A percentile compares a stretch with the other conserved stretches of the same genome.
Conservation (phyloP, 371 early-diverging fungal species). For the Syncephalis fuscata region DNA sequence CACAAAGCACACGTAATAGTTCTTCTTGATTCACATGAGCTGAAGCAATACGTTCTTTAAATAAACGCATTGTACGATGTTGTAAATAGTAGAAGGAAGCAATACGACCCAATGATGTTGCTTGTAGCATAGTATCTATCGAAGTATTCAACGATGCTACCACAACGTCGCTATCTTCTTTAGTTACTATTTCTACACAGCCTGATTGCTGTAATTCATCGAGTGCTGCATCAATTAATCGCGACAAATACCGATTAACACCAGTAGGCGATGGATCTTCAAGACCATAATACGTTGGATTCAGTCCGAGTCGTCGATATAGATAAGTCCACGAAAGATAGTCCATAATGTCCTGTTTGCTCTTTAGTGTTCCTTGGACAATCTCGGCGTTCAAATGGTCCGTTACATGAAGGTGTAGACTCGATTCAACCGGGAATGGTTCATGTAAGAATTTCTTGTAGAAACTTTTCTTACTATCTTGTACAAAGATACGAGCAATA, state of each 20-base stretch:
- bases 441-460: slow-evolving; percentile 93
- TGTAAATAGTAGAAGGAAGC: slow-evolving; percentile 81
- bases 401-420: slow-evolving; percentile 51
- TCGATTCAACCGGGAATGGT: slow-evolving; percentile 80
- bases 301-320: slow-evolving; percentile 73
- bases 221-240: slow-evolving; percentile 51
- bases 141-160: too few relatives aligned
- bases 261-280: slow-evolving; percentile 47
- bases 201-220: slow-evolving; percentile 39
- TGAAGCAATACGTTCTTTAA: slow-evolving; percentile 27
- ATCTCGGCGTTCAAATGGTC: slow-evolving; percentile 92
- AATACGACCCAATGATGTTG: slow-evolving; percentile 61
- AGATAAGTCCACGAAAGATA: slow-evolving; percentile 92
- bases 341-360: slow-evolving; percentile 83
- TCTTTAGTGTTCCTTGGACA: slow-evolving; percentile 61
- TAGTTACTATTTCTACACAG: slow-evolving; percentile 52
- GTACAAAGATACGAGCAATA: slow-evolving; percentile 73
- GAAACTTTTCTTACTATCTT: slow-evolving; percentile 85
- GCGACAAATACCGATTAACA: slow-evolving; percentile 55
- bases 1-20: slow-evolving; percentile 28
- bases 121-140: slow-evolving; percentile 3
- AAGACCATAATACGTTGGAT: slow-evolving; percentile 91
- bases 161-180: slow-evolving; percentile 25
- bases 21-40: slow-evolving; percentile 41
- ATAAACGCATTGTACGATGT: slow-evolving; percentile 56